Evolutionary conservation across 345 rosid genomes (phyloP), one percentile per base, ranked within the genome.

Genomic region (Acer yangbiense): DNA sequence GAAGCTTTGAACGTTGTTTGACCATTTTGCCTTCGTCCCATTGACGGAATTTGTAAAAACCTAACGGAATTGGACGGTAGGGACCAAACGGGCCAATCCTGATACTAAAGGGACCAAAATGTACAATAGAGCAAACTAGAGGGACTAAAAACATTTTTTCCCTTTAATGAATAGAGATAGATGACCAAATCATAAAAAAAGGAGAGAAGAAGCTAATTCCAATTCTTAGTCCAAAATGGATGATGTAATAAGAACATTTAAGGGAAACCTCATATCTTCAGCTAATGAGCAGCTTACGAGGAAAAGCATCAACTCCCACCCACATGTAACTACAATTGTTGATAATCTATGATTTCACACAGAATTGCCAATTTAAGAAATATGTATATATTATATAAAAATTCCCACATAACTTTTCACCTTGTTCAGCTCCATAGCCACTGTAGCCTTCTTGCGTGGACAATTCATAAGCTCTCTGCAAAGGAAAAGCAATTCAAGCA

Each of bases 391-490:
- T 29, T 29, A 29, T 3, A 20, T 20, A 71, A 29, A 67, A 27
- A 55, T 14, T 57, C 50, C 13, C 20, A 77, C 90, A 44, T 84
- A 92, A 98, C 78, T 87, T 92, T 25, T 25, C 27, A 25, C 27
- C 27, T 25, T 25, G 27, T 89, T 91, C 99, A 64, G 91, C 88
- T 76, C 98, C 99, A 73, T 96, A 96, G 35, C 98, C 98, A 84
- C 97, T 92, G 76, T 96, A 96, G 60, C 98, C 97, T 82, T 90
- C 94, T 77, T 80, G 29, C 12, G 98, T 96, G 48, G 99, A 94
- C 82, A 96, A 72, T 50, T 82, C 97, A 78, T 76, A 76, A 74
- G 97, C 86, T 86, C 88, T 91, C 98, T 96, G 93, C 81, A 41
- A 29, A 69, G 73, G 55, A 21, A 20, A 43, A 18, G 77, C 20